Conservation (phyloP, 2,329 filamentous ascomycete genomes). For the Aureobasidium melanogenum region DNA sequence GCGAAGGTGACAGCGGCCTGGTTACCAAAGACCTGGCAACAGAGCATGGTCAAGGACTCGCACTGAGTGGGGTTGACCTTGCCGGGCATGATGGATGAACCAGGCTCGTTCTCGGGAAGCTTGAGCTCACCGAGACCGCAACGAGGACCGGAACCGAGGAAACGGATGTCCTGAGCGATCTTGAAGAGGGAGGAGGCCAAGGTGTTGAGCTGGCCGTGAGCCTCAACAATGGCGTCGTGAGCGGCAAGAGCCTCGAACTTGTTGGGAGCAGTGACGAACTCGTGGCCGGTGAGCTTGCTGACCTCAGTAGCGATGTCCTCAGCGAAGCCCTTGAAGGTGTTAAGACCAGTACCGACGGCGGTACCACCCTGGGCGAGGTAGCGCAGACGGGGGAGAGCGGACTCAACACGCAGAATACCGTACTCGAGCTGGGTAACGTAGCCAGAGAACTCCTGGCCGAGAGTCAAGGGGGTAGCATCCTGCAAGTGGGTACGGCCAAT, state of each 20-base stretch:
- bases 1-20: constrained; percentile 86
- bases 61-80: constrained; percentile 99
- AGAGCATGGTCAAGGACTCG: constrained; percentile 96
- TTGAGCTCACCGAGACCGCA: constrained; percentile 90
- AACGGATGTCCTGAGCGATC: constrained; percentile 96
- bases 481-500: constrained; percentile 96
- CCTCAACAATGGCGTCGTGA: constrained; percentile 92
- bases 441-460: constrained; percentile 95
- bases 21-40: constrained; percentile 96
- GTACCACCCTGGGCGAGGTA: constrained; percentile 92
- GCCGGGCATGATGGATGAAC: constrained; percentile 96
- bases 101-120: constrained; percentile 96
- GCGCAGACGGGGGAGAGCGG: constrained; percentile 71
- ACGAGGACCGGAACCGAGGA: constrained; percentile 89
- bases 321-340: constrained; percentile 93
- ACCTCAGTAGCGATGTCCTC: constrained; percentile 89
- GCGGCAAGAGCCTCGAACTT: constrained; percentile 97
- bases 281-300: constrained; percentile 79
- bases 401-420: constrained; percentile 79
- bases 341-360: constrained; percentile 92
- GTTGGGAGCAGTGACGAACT: constrained; percentile 95
- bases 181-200: constrained; percentile 88
- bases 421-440: constrained; percentile 93
- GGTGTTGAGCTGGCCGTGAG: constrained; percentile 87
- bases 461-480: constrained; percentile 89